These are phyloP conservation scores for Periconia sp. DNA, from an alignment of 2,329 filamentous ascomycete genomes.

Conservation along the genomic window DNA sequence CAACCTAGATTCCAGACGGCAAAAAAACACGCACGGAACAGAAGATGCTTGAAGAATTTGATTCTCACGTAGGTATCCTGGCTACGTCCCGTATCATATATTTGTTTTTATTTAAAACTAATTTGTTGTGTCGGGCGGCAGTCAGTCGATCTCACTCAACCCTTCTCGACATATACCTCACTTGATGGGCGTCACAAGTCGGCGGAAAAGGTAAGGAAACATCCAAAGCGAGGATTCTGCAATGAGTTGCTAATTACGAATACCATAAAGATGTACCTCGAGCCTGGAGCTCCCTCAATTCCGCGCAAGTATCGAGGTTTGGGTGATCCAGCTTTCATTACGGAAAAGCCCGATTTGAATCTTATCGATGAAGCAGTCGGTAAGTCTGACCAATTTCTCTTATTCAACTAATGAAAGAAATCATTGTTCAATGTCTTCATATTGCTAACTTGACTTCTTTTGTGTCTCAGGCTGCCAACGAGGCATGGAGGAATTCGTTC, in stretches of 20 bases:
- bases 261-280: slow-evolving; percentile 4
- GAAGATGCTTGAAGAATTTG: slow-evolving; percentile 4
- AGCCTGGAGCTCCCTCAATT: neutral
- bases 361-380: slow-evolving; percentile 8
- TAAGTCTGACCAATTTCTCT: neutral
- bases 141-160: neutral
- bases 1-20: neutral
- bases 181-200: slow-evolving; percentile 5
- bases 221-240: slow-evolving; percentile 3
- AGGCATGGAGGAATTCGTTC: neutral
- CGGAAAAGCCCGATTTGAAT: neutral
- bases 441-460: neutral
- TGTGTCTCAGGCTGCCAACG: neutral
- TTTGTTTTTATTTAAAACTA: neutral
- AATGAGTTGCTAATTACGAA: neutral
- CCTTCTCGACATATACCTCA: slow-evolving; percentile 2
- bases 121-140: neutral
- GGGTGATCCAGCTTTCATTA: neutral
- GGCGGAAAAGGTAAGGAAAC: neutral
- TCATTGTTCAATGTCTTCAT: neutral
- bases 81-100: neutral
- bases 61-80: slow-evolving; percentile 4
- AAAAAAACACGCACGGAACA: neutral
- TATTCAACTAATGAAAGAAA: neutral
- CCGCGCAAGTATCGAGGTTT: neutral